A percentile compares a stretch with the other conserved stretches of the same genome.
Evolutionary conservation across 139 green algal genomes (phyloP).

Genomic region (Picochlorum sp.): DNA sequence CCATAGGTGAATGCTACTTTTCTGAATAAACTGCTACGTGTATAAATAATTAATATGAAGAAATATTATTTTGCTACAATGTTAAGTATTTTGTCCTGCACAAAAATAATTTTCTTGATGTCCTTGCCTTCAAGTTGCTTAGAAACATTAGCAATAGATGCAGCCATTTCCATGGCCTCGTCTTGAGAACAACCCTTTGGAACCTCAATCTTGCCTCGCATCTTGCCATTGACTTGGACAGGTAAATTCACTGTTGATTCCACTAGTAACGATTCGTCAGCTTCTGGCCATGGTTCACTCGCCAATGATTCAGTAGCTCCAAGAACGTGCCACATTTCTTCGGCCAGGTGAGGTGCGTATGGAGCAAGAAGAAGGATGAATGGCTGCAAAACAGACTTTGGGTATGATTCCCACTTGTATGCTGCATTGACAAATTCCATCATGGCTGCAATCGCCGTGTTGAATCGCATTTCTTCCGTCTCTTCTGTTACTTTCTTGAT

Average conservation of each 20-base stretch:
- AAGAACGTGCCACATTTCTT: constrained; percentile 75
- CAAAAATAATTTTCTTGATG: constrained; percentile 91
- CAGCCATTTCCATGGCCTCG: constrained; percentile 56
- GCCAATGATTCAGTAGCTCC: constrained; percentile 48
- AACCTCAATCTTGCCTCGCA: constrained; percentile 73
- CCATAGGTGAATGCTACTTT: no score
- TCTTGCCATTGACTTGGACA: constrained; percentile 91
- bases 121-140: constrained; percentile 63
- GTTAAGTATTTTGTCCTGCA: constrained; percentile 89
- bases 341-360: constrained; percentile 90
- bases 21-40: no score
- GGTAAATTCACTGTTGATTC: constrained; percentile 68
- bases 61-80: constrained; percentile 47
- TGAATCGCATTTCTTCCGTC: constrained; percentile 93
- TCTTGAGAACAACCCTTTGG: constrained; percentile 43
- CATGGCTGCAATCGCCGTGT: constrained; percentile 95
- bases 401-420: constrained; percentile 63
- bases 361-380: constrained; percentile 88
- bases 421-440: constrained; percentile 98
- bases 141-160: constrained; percentile 25
- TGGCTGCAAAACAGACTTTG: constrained; percentile 49
- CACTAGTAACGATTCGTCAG: constrained; percentile 67
- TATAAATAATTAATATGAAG: background rate
- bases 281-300: constrained; percentile 72
- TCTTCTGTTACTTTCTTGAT: constrained; percentile 94